A percentile compares a stretch with the other conserved stretches of the same genome.
Conservation (phyloP, 257 asterid species). For the Plectranthus barbatus region DNA sequence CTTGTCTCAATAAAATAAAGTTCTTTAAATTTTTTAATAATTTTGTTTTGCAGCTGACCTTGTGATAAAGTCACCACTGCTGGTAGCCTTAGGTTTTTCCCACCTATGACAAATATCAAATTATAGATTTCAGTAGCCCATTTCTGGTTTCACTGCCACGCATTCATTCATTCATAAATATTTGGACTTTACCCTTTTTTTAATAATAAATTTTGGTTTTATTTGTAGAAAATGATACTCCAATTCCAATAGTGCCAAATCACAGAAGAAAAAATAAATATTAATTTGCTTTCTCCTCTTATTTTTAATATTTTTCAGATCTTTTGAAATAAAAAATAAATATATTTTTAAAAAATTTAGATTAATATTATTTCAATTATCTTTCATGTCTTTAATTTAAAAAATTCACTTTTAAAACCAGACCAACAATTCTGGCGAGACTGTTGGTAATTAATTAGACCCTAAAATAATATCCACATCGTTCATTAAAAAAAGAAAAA, state of each 20-base stretch:
- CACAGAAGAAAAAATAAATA: too few relatives aligned
- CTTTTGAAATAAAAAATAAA: too few relatives aligned
- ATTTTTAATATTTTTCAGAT: too few relatives aligned
- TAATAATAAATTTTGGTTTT: background rate
- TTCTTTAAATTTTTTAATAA: too few relatives aligned
- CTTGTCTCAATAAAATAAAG: too few relatives aligned
- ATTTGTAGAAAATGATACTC: background rate
- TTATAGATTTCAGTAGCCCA: slow-evolving; percentile 52
- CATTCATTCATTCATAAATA: slow-evolving; percentile 12
- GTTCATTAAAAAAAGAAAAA: too few relatives aligned
- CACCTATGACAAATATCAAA: background rate
- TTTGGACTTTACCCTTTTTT: slow-evolving; percentile 17
- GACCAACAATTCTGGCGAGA: slow-evolving; percentile 8
- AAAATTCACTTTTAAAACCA: background rate
- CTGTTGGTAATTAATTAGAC: background rate
- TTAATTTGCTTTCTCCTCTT: background rate
- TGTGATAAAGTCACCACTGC: too few relatives aligned
- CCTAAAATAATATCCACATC: too few relatives aligned
- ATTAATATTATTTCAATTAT: too few relatives aligned
- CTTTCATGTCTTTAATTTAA: too few relatives aligned
- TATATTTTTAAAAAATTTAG: too few relatives aligned
- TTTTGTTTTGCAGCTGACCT: too few relatives aligned
- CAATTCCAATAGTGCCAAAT: background rate
- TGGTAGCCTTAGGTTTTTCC: background rate
- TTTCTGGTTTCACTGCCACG: slow-evolving; percentile 20